Conservation (phyloP, 1,139 yeast species). For the Pichia sp. region DNA sequence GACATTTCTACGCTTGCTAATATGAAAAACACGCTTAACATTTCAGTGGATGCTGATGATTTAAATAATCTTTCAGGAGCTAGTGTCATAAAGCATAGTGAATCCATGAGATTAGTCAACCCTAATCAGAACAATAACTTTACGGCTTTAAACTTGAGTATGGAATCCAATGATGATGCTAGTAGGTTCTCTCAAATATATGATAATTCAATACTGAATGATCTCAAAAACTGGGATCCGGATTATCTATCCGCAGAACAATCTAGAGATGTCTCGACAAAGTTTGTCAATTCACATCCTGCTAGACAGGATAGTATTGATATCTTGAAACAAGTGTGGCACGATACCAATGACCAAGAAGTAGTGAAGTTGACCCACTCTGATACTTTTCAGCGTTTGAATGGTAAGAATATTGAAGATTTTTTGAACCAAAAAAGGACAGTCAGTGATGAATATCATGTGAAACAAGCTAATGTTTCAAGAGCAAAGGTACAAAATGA, state of each 20-base stretch:
- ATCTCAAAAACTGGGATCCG: conserved; percentile 25
- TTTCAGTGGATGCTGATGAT: background rate
- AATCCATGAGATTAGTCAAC: background rate
- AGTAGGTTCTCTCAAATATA: background rate
- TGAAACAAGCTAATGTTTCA: conserved; percentile 24
- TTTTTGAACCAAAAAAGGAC: conserved; percentile 27
- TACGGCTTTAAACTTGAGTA: background rate
- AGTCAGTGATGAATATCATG: conserved; percentile 29
- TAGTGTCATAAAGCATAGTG: background rate
- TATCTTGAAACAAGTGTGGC: conserved; percentile 33
- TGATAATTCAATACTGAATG: conserved; percentile 24
- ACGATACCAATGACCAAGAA: conserved; percentile 15
- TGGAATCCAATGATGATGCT: background rate
- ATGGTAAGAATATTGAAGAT: conserved; percentile 27
- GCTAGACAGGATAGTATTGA: conserved; percentile 12
- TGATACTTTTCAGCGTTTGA: conserved; percentile 17
- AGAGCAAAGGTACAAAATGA: conserved; percentile 18
- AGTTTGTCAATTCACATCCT: background rate
- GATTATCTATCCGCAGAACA: conserved; percentile 11
- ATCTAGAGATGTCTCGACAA: background rate
- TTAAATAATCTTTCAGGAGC: background rate
- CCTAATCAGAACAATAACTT: background rate
- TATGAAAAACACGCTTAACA: background rate
- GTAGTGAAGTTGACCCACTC: conserved; percentile 13
- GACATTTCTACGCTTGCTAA: background rate